Evolutionary conservation across 1,139 yeast species (phyloP).

Genomic region (Groenewaldozyma auringiensis): DNA sequence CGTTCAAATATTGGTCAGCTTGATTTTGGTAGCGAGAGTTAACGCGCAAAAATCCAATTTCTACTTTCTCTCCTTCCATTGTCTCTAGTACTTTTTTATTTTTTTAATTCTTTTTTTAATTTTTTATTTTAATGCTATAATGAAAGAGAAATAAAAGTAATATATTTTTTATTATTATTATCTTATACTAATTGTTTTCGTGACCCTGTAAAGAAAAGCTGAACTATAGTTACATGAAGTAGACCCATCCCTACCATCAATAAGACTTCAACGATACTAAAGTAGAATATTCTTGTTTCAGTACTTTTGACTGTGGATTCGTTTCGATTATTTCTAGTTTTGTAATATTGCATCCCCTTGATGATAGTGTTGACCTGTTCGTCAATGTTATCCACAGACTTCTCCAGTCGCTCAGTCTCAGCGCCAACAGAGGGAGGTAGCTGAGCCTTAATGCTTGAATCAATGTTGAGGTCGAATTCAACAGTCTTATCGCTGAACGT

Average conservation of each 20-base stretch:
- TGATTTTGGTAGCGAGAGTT: conserved; percentile 19
- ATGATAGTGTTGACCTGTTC: conserved; percentile 56
- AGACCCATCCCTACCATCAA: conserved; percentile 82
- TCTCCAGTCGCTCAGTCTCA: conserved; percentile 42
- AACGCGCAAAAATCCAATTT: neutral
- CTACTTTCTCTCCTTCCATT: neutral
- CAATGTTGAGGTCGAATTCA: conserved; percentile 66
- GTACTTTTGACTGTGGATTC: conserved; percentile 88
- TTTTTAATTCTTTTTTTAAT: too few species aligned
- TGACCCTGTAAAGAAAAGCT: conserved; percentile 75
- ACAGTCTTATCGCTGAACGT: conserved; percentile 81
- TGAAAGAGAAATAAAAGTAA: neutral
- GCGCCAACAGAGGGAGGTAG: conserved; percentile 53
- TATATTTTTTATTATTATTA: neutral
- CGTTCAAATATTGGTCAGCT: conserved; percentile 79
- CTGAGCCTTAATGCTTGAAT: conserved; percentile 51
- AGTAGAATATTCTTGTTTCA: conserved; percentile 77
- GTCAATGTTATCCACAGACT: conserved; percentile 54
- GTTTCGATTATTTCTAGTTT: conserved; percentile 87
- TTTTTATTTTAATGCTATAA: neutral
- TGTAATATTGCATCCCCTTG: conserved; percentile 70
- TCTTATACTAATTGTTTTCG: conserved; percentile 66
- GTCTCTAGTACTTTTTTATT: neutral
- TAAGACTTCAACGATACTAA: conserved; percentile 71
- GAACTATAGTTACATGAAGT: conserved; percentile 76